Percentiles rank a stretch among this genome's conserved stretches.
phyloP scores from a whole-genome alignment of 257 asterid species.

The Nicotiana otophora region DNA sequence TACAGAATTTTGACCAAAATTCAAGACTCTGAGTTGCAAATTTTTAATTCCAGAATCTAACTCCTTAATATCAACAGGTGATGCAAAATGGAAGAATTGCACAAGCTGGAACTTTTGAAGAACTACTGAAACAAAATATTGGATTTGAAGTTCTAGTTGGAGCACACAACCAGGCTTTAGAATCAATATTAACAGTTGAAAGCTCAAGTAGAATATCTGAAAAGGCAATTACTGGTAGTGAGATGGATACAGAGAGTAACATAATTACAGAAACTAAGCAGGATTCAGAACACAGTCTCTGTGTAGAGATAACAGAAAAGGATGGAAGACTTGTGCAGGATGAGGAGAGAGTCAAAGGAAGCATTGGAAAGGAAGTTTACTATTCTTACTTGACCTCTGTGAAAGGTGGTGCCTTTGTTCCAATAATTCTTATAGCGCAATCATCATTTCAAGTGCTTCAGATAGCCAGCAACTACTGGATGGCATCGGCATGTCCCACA shows the following conservation, averaged over 20 bases:
- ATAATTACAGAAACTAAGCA: slow-evolving; percentile 61
- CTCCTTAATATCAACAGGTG: slow-evolving; percentile 41
- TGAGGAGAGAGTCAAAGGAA: slow-evolving; percentile 90
- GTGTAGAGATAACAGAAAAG: slow-evolving; percentile 60
- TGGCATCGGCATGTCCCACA: slow-evolving; percentile 88
- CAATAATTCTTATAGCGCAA: slow-evolving; percentile 78
- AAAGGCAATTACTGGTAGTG: slow-evolving; percentile 32
- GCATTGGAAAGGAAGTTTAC: slow-evolving; percentile 84
- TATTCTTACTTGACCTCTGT: slow-evolving; percentile 60
- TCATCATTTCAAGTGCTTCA: slow-evolving; percentile 73
- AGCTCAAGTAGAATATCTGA: slow-evolving; percentile 50
- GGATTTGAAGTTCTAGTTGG: slow-evolving; percentile 91
- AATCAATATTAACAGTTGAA: slow-evolving; percentile 57
- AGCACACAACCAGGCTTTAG: slow-evolving; percentile 84
- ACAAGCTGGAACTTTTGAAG: slow-evolving; percentile 82
- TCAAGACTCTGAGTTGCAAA: neutral
- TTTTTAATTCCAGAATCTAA: neutral
- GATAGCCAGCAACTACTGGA: slow-evolving; percentile 91
- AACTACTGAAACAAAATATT: slow-evolving; percentile 66
- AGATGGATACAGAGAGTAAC: slow-evolving; percentile 35
- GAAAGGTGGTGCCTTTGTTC: slow-evolving; percentile 69
- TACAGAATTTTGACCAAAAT: neutral
- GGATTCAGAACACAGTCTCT: slow-evolving; percentile 74
- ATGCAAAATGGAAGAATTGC: slow-evolving; percentile 82
- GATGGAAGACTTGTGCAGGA: slow-evolving; percentile 86